Evolutionary conservation across 768 basidiomycete species (phyloP), one percentile per base, ranked within the genome.

Genomic region (Psilocybe sp.): DNA sequence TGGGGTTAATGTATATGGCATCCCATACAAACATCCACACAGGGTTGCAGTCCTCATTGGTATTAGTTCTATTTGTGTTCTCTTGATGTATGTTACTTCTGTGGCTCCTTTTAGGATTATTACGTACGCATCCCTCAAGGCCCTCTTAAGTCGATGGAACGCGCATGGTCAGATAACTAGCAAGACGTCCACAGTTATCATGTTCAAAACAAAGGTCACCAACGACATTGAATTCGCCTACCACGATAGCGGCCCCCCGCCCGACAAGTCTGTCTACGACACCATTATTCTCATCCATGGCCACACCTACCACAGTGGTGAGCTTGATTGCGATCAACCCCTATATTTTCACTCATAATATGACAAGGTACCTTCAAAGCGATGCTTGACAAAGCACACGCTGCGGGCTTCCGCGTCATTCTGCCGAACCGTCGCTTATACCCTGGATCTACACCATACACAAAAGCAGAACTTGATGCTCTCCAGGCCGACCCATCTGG

Each of bases 371-470:
- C 57, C 11, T 67, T 67, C 37, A 53, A 50, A 43, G 57, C 56
- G 35, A 57, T 67, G 32, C 42, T 50, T 15, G 47, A 54, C 1
- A 28, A 55, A 5, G 65, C 64, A 1, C 1, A 20, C 14, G 46
- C 60, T 10, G 48, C 51, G 33, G 51, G 49, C 10, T 44, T 65
- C 15, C 64, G 70, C 11, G 36, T 65, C 5, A 63, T 72, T 20
- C 50, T 52, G 14, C 43, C 69, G n/a, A 70, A 70, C 41, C 64
- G 69, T n/a, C 64, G 70, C 6, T 59, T 64, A 35, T 70, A 70
- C 46, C 64, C 62, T 1, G 65, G 64, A 1, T 64, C 67, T 16
- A 66, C 66, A 1, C 62, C 64, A 0, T 66, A 64, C 40, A 63
- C 62, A 1, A 45, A 55, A 10, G 59, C 61, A 2, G 70, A 69